These are phyloP conservation scores for Sporothrix brasiliensis DNA, from an alignment of 2,329 filamentous ascomycete species.

Conservation along the genomic window DNA sequence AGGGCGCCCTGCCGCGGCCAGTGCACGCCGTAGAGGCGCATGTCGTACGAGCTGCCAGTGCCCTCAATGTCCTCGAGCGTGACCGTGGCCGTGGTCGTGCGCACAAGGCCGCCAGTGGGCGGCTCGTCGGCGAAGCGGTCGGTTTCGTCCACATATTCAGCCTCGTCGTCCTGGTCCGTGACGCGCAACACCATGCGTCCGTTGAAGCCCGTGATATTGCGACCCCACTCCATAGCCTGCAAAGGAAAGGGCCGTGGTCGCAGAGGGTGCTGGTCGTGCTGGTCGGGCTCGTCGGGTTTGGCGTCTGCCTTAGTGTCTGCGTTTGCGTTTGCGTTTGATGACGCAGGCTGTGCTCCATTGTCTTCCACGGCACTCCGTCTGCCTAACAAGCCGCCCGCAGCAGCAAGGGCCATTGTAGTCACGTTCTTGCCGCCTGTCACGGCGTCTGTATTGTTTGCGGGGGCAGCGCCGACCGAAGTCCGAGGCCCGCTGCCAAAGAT, in stretches of 20 bases:
- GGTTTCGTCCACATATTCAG: constrained; percentile 46
- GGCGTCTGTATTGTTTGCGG: background rate
- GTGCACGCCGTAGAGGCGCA: constrained; percentile 81
- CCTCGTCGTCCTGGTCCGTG: constrained; percentile 54
- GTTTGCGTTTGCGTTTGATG: background rate
- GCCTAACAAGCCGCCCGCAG: background rate
- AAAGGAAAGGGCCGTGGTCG: background rate
- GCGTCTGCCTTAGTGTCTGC: background rate
- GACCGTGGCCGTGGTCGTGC: constrained; percentile 70
- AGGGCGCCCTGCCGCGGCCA: constrained; percentile 79
- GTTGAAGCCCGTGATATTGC: constrained; percentile 75
- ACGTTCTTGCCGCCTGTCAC: background rate
- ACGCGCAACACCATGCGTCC: constrained; percentile 73
- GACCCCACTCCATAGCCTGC: constrained; percentile 61
- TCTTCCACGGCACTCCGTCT: background rate
- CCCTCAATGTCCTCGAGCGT: constrained; percentile 72
- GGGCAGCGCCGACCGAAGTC: background rate
- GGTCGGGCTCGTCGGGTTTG: background rate
- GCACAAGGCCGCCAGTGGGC: constrained; percentile 58
- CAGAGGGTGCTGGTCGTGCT: background rate
- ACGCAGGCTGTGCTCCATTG: background rate
- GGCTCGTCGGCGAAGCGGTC: constrained; percentile 40
- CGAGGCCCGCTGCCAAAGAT: constrained; percentile 22
- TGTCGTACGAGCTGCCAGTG: constrained; percentile 74
- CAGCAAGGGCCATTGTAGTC: background rate